These are phyloP conservation scores for Pseudonectria buxi DNA, from an alignment of 2,329 filamentous ascomycete genomes.

Conservation along the genomic window DNA sequence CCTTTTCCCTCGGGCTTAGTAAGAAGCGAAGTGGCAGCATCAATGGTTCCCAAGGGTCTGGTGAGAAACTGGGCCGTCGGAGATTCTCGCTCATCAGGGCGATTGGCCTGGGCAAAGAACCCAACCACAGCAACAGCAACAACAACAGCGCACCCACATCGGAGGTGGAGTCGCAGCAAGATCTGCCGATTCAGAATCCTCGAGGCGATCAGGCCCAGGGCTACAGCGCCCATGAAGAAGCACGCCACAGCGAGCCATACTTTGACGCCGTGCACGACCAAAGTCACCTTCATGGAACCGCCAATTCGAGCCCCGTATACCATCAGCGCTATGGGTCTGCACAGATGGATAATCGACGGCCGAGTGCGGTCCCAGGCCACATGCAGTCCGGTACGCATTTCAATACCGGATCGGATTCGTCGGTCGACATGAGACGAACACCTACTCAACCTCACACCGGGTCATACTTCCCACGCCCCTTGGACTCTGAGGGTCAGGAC, in stretches of 20 bases:
- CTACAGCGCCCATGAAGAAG: conserved; percentile 30
- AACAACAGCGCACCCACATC: conserved; percentile 37
- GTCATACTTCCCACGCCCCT: conserved; percentile 37
- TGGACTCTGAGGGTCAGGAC: conserved; percentile 37
- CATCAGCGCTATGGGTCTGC: conserved; percentile 37
- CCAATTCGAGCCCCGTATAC: conserved; percentile 30
- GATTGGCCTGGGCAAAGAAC: conserved; percentile 53
- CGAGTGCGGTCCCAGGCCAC: conserved; percentile 40
- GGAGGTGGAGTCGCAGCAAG: conserved; percentile 44
- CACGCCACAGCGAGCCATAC: conserved; percentile 30
- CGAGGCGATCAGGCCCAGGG: conserved; percentile 23
- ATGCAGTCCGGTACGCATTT: conserved; percentile 39
- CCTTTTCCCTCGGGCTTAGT: conserved; percentile 61
- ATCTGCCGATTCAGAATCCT: conserved; percentile 44
- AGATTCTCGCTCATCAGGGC: conserved; percentile 67
- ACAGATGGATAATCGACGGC: conserved; percentile 32
- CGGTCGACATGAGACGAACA: conserved; percentile 41
- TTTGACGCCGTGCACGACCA: conserved; percentile 35
- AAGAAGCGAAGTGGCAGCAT: conserved; percentile 67
- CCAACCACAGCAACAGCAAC: conserved; percentile 13
- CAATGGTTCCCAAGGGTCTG: conserved; percentile 46
- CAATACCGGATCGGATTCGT: conserved; percentile 48
- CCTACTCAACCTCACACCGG: conserved; percentile 33
- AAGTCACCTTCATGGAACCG: conserved; percentile 27
- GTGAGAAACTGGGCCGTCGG: conserved; percentile 52